Evolutionary conservation across 2,329 filamentous ascomycete genomes (phyloP).

Genomic region (Chaetomiaceae sp.): DNA sequence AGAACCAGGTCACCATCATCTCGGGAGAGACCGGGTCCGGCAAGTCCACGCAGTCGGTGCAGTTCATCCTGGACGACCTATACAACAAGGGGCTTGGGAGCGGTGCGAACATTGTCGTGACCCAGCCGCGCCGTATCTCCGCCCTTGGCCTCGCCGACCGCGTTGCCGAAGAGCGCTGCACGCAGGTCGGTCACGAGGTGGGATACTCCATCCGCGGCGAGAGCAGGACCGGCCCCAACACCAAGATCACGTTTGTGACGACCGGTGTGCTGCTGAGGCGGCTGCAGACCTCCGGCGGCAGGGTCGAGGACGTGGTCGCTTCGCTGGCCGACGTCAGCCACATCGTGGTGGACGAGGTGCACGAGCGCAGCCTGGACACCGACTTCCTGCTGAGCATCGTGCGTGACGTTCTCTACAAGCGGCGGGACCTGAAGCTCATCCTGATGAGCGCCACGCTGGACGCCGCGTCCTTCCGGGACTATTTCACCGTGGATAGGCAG

Average conservation of each 20-base stretch:
- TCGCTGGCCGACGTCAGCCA: conserved; percentile 88
- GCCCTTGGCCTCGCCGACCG: conserved; percentile 90
- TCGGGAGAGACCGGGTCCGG: conserved; percentile 95
- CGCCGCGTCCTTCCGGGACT: conserved; percentile 74
- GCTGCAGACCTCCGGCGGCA: conserved; percentile 82
- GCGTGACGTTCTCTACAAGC: conserved; percentile 67
- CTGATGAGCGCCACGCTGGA: conserved; percentile 97
- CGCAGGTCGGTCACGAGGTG: conserved; percentile 74
- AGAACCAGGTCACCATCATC: conserved; percentile 88
- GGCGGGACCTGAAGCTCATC: conserved; percentile 79
- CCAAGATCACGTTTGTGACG: conserved; percentile 91
- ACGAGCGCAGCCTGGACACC: conserved; percentile 90
- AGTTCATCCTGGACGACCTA: conserved; percentile 90
- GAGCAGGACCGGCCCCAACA: conserved; percentile 64
- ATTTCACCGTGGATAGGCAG: conserved; percentile 64
- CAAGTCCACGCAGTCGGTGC: conserved; percentile 94
- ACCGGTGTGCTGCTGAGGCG: conserved; percentile 87
- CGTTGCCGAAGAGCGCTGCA: conserved; percentile 86
- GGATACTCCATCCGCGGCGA: conserved; percentile 91
- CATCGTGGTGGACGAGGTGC: conserved; percentile 92
- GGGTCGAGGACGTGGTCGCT: conserved; percentile 70
- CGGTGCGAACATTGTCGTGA: conserved; percentile 86
- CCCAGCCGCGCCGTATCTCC: conserved; percentile 89
- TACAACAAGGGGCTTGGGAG: conserved; percentile 69
- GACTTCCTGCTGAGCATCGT: conserved; percentile 88